phyloP scores from a whole-genome alignment of 2,329 filamentous ascomycete genomes.

The Colletotrichum caudatum region DNA sequence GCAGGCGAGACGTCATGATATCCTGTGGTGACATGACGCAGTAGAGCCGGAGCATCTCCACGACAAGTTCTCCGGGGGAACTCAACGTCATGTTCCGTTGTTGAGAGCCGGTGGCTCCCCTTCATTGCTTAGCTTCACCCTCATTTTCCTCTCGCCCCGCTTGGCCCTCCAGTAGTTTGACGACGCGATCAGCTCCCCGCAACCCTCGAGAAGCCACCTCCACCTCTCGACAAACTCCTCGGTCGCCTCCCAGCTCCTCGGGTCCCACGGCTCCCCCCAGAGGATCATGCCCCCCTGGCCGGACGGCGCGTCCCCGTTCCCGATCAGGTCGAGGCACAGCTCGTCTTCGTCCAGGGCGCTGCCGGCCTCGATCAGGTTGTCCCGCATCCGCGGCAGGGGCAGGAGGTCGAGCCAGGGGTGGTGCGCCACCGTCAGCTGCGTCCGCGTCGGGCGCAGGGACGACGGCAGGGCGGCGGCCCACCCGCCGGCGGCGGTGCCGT shows the following conservation, averaged over 20 bases:
- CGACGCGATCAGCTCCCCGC: slow-evolving; percentile 51
- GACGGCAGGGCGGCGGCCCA: slow-evolving; percentile 4
- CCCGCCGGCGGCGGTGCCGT: background rate
- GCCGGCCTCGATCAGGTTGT: slow-evolving; percentile 48
- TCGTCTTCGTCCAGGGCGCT: slow-evolving; percentile 43
- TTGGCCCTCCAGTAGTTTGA: slow-evolving; percentile 52
- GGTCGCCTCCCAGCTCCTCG: slow-evolving; percentile 61
- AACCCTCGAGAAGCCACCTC: slow-evolving; percentile 54
- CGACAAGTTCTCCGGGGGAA: background rate
- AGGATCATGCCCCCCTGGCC: slow-evolving; percentile 55
- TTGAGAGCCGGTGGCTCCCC: no score
- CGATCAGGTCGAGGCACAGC: slow-evolving; percentile 28
- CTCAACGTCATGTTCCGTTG: background rate
- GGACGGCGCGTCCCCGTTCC: slow-evolving; percentile 13
- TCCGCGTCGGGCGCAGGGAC: slow-evolving; percentile 45
- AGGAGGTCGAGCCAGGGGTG: slow-evolving; percentile 54
- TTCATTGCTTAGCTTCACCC: background rate
- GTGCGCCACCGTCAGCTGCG: slow-evolving; percentile 48
- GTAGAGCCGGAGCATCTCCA: slow-evolving; percentile 23
- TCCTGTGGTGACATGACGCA: slow-evolving; percentile 45
- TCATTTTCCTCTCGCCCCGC: slow-evolving; percentile 22
- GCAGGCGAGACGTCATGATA: slow-evolving; percentile 43
- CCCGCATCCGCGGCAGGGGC: slow-evolving; percentile 50
- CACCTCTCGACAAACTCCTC: slow-evolving; percentile 59
- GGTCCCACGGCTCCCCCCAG: slow-evolving; percentile 61